Percentiles rank a stretch among this genome's conserved stretches.
Conservation (phyloP, 2,329 filamentous ascomycete species). For the Beauveria bassiana region DNA sequence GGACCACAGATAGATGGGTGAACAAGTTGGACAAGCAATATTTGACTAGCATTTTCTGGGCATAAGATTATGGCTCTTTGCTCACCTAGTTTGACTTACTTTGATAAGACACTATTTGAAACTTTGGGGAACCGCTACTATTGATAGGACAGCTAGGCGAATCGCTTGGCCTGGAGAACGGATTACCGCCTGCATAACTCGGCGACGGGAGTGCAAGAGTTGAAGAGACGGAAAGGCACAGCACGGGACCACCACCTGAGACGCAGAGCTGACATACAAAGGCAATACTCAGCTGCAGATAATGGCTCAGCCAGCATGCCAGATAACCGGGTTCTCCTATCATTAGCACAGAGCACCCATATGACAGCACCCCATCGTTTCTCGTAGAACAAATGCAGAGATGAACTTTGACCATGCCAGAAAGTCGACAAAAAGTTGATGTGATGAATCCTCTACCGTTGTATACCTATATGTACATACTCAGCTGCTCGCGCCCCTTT, state of each 20-base stretch:
- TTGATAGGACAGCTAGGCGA: not conserved
- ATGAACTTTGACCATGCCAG: not conserved
- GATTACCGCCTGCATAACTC: not conserved
- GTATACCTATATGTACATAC: slow-evolving; percentile 9
- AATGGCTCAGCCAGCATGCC: no score
- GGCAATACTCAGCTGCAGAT: no score
- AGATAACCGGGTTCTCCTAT: no score
- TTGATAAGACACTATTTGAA: no score
- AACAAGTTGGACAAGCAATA: not conserved
- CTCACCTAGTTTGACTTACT: no score
- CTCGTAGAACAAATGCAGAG: no score
- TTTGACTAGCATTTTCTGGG: not conserved
- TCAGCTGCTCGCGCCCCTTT: not conserved
- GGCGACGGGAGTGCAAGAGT: not conserved
- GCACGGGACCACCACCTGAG: no score
- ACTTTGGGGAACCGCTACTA: no score
- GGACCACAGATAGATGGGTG: not conserved
- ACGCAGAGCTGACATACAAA: no score
- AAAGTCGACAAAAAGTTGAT: not conserved
- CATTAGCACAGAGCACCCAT: no score
- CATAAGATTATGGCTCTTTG: no score
- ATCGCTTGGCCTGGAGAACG: not conserved
- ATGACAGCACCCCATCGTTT: no score
- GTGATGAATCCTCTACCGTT: slow-evolving; percentile 5
- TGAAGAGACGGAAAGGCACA: not conserved